Base-by-base conservation (phyloP, 192 early-diverging fungal genomes). In the Coemansia biformis region DNA sequence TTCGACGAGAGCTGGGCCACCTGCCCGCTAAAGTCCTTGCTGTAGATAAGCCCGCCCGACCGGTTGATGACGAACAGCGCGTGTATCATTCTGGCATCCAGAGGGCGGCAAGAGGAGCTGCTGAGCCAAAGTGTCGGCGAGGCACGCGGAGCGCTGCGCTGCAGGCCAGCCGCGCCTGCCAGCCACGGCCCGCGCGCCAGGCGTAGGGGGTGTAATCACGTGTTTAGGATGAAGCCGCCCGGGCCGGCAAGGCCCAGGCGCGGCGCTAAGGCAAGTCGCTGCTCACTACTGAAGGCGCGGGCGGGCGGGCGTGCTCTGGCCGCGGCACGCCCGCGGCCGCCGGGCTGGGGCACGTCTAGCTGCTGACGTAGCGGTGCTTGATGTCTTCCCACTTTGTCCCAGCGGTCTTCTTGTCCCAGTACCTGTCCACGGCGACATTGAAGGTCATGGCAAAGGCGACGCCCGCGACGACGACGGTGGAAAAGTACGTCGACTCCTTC, bases 41-140 rank as follows among this genome's bases (percentile, higher is more conserved):
- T 83, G 72, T 92, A 96, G 48, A 96, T 88, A 16, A 96, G 82
- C 24, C 96, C 92, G 19, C 93, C 96, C 8, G 95, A 89, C 46
- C 88, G 86, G 74, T 87, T 88, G 66, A 90, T 87, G 54, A 90
- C 87, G 61, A 86, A 88, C 5, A 90, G 54, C 7, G 86, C 83
- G 54, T 81, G 83, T 37, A 90, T 88, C 88, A 90, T 90, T 39
- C n/a, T 22, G 21, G 19, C 5, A 17, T 21, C 5, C 29, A 9
- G 13, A 11, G 12, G 42, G 13, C 12, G 14, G 24, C 24, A 26
- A 26, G 24, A 26, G 2, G 24, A n/a, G n/a, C n/a, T n/a, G n/a
- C n/a, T n/a, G n/a, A n/a, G n/a, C n/a, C n/a, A n/a, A n/a, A n/a
- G n/a, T n/a, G n/a, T n/a, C n/a, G n/a, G n/a, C n/a, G n/a, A n/a